These are phyloP conservation scores for Saccharomyces hybrid DNA, from an alignment of 1,139 yeast species.

Conservation along the genomic window DNA sequence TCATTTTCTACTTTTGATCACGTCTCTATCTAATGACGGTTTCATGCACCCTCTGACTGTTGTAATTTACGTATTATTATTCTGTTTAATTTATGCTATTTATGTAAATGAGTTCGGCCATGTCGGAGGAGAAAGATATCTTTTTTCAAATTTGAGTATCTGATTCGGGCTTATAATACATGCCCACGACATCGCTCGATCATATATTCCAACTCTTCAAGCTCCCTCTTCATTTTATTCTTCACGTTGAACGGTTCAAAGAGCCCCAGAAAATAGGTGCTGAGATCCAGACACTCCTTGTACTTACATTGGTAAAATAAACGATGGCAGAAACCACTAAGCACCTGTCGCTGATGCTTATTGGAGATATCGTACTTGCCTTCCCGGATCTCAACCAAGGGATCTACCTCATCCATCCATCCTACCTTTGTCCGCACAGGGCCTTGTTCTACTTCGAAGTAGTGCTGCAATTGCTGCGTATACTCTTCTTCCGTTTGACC, in stretches of 20 bases:
- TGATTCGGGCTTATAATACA: conserved; percentile 28
- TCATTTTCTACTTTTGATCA: neutral
- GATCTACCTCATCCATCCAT: conserved; percentile 36
- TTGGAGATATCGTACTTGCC: conserved; percentile 12
- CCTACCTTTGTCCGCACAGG: conserved; percentile 43
- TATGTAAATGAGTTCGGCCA: neutral
- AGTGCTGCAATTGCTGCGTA: conserved; percentile 38
- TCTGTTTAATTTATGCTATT: neutral
- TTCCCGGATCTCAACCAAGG: conserved; percentile 5
- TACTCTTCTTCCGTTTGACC: conserved; percentile 53
- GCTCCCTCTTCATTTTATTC: conserved; percentile 38
- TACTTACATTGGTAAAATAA: conserved; percentile 45
- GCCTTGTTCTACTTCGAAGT: conserved; percentile 36
- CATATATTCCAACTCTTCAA: conserved; percentile 41
- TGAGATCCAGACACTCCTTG: conserved; percentile 38
- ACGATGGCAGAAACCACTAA: conserved; percentile 33
- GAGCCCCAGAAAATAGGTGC: conserved; percentile 28
- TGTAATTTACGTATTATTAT: neutral
- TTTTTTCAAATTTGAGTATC: neutral
- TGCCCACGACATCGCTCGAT: conserved; percentile 19
- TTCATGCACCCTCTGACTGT: neutral
- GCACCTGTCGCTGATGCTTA: conserved; percentile 27
- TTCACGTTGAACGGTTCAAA: conserved; percentile 28
- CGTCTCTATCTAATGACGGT: neutral
- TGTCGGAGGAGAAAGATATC: neutral